Evolutionary conservation across 169 alveolate species (phyloP).

Genomic region (Babesia caballi): DNA sequence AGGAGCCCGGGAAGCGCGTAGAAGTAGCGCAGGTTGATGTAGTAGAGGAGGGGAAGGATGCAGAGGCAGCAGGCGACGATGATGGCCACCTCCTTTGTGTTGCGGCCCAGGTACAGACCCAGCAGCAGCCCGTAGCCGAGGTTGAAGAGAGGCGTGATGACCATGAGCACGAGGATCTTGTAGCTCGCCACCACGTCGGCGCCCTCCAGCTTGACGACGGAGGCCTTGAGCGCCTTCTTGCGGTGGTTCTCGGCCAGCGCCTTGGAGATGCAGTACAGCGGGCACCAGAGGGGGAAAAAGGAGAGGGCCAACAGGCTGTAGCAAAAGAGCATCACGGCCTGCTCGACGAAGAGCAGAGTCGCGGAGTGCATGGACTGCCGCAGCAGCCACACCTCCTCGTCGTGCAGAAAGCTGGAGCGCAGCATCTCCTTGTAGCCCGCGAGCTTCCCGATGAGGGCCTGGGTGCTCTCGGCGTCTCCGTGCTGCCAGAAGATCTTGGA

Average conservation of each 20-base stretch:
- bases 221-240: slow-evolving; percentile 76
- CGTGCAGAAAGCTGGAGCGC: slow-evolving; percentile 76
- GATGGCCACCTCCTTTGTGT: slow-evolving; percentile 58
- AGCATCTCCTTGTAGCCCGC: slow-evolving; percentile 77
- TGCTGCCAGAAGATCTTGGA: slow-evolving; percentile 81
- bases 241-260: slow-evolving; percentile 85
- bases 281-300: slow-evolving; percentile 85
- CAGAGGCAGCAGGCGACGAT: slow-evolving; percentile 51
- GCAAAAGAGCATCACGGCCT: slow-evolving; percentile 65
- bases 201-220: slow-evolving; percentile 83
- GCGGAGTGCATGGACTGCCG: slow-evolving; percentile 87
- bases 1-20: slow-evolving; percentile 70
- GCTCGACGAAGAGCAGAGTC: slow-evolving; percentile 74
- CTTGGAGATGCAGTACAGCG: slow-evolving; percentile 79
- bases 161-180: slow-evolving; percentile 84
- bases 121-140: slow-evolving; percentile 78
- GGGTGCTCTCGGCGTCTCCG: slow-evolving; percentile 74
- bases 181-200: slow-evolving; percentile 87
- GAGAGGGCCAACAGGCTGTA: slow-evolving; percentile 79
- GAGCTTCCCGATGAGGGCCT: slow-evolving; percentile 72
- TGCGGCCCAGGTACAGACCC: slow-evolving; percentile 65
- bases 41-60: slow-evolving; percentile 68
- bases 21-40: slow-evolving; percentile 73
- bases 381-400: slow-evolving; percentile 87
- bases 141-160: slow-evolving; percentile 81